phyloP scores from a whole-genome alignment of 192 early-diverging fungal species.

The Linnemannia schmuckeri region DNA sequence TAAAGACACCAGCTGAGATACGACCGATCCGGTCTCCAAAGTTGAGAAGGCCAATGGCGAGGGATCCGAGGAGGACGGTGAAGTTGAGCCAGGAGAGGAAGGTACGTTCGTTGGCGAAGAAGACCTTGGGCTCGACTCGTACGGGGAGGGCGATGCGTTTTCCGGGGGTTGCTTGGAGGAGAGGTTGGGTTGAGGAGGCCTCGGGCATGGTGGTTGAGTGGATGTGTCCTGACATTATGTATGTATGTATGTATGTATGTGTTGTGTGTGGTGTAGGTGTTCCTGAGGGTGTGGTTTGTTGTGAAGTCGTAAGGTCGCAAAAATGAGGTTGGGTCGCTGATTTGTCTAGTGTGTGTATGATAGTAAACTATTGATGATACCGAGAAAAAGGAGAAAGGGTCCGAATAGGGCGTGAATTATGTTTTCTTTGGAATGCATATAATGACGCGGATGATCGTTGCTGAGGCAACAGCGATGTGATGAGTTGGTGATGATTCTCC shows the following conservation, averaged over 20 bases:
- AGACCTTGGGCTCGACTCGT: slow-evolving; percentile 90
- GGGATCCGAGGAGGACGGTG: slow-evolving; percentile 78
- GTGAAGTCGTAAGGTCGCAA: not conserved
- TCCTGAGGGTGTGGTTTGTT: not conserved
- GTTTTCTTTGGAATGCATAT: not conserved
- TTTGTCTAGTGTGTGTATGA: not conserved
- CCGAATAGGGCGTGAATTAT: not conserved
- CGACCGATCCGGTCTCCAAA: slow-evolving; percentile 81
- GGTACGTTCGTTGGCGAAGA: slow-evolving; percentile 96
- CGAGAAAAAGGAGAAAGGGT: not conserved
- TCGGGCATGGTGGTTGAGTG: slow-evolving; percentile 46
- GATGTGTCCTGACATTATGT: slow-evolving; percentile 48
- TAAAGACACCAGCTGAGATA: slow-evolving; percentile 68
- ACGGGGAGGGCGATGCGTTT: slow-evolving; percentile 86
- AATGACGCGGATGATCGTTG: not conserved
- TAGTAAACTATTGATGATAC: not conserved
- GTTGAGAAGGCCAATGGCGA: slow-evolving; percentile 83
- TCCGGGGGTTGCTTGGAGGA: slow-evolving; percentile 50
- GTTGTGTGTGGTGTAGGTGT: not conserved
- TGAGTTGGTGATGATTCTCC: not conserved
- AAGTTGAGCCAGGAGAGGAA: slow-evolving; percentile 93
- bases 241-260: not conserved
- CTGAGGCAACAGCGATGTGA: not conserved
- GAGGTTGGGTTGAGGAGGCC: slow-evolving; percentile 41
- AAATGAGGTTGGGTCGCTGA: not conserved